Evolutionary conservation across 1,284 basidiomycete species (phyloP), one percentile per base, ranked within the genome.

Genomic region (Cryptococcus sp.): DNA sequence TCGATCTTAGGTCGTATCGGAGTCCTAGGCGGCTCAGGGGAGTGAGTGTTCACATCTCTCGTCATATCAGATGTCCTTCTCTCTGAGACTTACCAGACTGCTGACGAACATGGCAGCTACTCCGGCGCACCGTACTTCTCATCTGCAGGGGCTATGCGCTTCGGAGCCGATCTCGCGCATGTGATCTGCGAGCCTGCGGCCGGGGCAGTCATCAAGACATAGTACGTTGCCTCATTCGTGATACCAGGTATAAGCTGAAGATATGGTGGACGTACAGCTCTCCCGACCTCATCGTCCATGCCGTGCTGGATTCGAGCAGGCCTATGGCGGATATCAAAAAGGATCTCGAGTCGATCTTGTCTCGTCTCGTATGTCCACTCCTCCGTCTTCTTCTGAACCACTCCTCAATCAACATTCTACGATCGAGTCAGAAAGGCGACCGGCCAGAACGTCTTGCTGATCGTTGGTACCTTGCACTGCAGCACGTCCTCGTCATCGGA

Each of bases 41-140:
- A 98, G 92, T 93, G 66, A 65, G 84, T 73, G 13, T n/a, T n/a
- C n/a, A 3, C 1, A n/a, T 8, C 25, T n/a, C 19, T 45, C 15
- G 38, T n/a, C 19, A 41, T 35, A 11, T 3, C 31, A 51, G 16
- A n/a, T 20, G 17, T 46, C 16, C 19, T 17, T 53, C 4, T 15
- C 15, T 2, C 40, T 16, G 22, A 31, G 17, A 31, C 25, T 38
- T 17, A 39, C 16, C 50, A 59, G 31, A 59, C 50, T 4, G 45
- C 27, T 39, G 20, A 10, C 19, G 5, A 19, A n/a, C 46, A 17
- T 44, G 1, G 1, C 52, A 82, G 81, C 70, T 99, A 98, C 78
- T 92, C 93, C 0, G 96, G 95, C 17, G 95, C 95, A 23, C 95
- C 95, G 0, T 99, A 87, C 83, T 99, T 95, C 73, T 88, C 91